A percentile compares a stretch with the other conserved stretches of the same genome.
phyloP scores from a whole-genome alignment of 176 grass and related monocot genomes.

The Musa itinerans region DNA sequence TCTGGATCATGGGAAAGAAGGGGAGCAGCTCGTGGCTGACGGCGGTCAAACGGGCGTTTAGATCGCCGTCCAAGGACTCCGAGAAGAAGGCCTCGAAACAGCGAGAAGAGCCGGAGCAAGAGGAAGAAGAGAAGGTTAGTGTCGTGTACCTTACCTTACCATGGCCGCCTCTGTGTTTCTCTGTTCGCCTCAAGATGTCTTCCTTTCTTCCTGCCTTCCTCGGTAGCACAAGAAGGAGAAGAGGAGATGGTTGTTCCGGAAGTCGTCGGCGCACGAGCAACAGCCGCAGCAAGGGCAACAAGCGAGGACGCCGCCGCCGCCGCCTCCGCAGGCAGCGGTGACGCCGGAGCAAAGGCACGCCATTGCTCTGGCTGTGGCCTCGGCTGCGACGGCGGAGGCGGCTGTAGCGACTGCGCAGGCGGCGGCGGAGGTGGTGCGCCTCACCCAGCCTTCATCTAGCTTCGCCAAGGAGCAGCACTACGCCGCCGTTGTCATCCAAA shows the following conservation, averaged over 20 bases:
- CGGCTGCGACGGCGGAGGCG: constrained; percentile 69
- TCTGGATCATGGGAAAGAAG: constrained; percentile 70
- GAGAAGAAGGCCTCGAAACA: constrained; percentile 32
- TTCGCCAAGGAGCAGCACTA: constrained; percentile 36
- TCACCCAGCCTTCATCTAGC: constrained; percentile 30
- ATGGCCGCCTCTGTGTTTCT: not conserved
- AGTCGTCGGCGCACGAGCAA: constrained; percentile 34
- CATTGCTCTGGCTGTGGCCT: constrained; percentile 61
- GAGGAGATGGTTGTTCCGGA: constrained; percentile 74
- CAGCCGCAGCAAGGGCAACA: constrained; percentile 9
- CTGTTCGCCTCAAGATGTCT: not conserved
- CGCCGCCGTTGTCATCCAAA: constrained; percentile 67
- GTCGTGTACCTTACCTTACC: too few relatives aligned
- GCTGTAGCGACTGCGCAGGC: constrained; percentile 84
- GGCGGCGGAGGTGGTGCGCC: constrained; percentile 72
- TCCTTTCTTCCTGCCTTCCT: not conserved
- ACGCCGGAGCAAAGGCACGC: constrained; percentile 65
- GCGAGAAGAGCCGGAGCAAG: constrained; percentile 29
- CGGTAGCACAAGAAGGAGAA: constrained; percentile 64
- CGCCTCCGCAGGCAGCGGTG: constrained; percentile 9
- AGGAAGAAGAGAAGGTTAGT: constrained; percentile 36
- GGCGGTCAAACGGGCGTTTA: constrained; percentile 85
- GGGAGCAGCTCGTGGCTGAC: constrained; percentile 80
- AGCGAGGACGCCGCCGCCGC: not conserved
- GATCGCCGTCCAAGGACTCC: constrained; percentile 90